Evolutionary conservation across 805 yeast genomes (phyloP), one percentile per base, ranked within the genome.

Genomic region (Candida boleticola): DNA sequence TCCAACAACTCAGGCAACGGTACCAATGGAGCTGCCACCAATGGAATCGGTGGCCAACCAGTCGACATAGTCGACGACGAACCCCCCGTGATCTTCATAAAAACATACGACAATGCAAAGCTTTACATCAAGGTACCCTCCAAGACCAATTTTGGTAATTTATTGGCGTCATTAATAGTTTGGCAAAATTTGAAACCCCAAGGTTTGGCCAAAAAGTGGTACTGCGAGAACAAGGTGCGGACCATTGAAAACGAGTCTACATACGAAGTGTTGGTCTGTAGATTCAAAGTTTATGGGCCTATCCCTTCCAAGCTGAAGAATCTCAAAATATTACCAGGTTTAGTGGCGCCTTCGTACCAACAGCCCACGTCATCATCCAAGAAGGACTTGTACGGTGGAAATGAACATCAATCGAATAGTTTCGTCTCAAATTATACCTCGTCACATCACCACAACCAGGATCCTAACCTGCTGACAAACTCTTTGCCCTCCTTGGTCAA

Each of bases 251-350:
- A 40, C 25, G 48, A 44, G 19, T 54, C 42, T 33, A 58, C 57
- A 4, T 69, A 64, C 50, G 71, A 63, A 48, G 53, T 83, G 11
- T 61, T 83, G 38, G 83, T 82, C 16, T 81, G 88, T 42, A 72
- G 85, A 30, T 79, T 84, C 52, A 79, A 78, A 54, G 70, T 84
- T 1, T 85, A 63, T 59, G 89, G 87, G 0, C 87, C 87, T 3
- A 50, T 77, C 11, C 77, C 80, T 4, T 40, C 58, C n/a, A 64
- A 64, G 23, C 49, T 62, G 36, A 67, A 65, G 43, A 69, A 63
- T 45, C 51, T 73, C 14, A 63, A 64, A 30, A 49, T 68, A 22
- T 66, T 66, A 11, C 47, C 50, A 4, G 73, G 73, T 5, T 67
- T 68, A 1, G 60, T 51, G 35, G 74, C 71, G 16, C 76, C 74